Evolutionary conservation across 805 yeast genomes (phyloP), one percentile per base, ranked within the genome.

Genomic region (Candida anglica): DNA sequence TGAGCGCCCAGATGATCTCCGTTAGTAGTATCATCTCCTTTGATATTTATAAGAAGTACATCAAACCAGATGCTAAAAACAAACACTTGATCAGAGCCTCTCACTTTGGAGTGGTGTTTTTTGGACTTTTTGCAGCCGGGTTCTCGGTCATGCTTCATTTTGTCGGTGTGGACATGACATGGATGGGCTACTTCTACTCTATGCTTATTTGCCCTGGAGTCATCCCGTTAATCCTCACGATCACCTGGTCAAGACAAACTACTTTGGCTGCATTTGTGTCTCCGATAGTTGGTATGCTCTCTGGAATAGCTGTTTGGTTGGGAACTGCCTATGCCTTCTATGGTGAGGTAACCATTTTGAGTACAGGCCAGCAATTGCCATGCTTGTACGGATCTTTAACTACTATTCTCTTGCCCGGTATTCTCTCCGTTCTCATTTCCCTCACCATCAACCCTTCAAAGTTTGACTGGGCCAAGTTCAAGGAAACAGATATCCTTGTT

Each of bases 21-120:
- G n/a, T n/a, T n/a, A n/a, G n/a, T n/a, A n/a, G n/a, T n/a, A n/a
- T n/a, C n/a, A 41, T 70, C 25, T 67, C 75, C 2, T 71, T 65
- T 42, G 77, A 71, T 47, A 58, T 69, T 37, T 71, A 61, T 52
- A 60, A 66, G 57, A 63, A 52, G 32, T 71, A 70, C 46, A 44
- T 68, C 37, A 63, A 63, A 29, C 64, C 64, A 30, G 39, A 52
- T 4, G 77, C 77, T 8, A 45, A 60, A n/a, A 68, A 70, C 32
- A 49, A 52, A 16, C 58, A 63, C 32, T 59, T 71, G 42, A 60
- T 70, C 23, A 46, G 51, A 18, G 66, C 62, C 3, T 66, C 75
- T 1, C 74, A 71, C 39, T 41, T 57, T 14, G 52, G 65, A 10
- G 75, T 71, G 24, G 58, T 71, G 18, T 41, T 44, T 28, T 58